Conservation (phyloP, 2,329 filamentous ascomycete species). For the Thermomyces lanuginosus region DNA sequence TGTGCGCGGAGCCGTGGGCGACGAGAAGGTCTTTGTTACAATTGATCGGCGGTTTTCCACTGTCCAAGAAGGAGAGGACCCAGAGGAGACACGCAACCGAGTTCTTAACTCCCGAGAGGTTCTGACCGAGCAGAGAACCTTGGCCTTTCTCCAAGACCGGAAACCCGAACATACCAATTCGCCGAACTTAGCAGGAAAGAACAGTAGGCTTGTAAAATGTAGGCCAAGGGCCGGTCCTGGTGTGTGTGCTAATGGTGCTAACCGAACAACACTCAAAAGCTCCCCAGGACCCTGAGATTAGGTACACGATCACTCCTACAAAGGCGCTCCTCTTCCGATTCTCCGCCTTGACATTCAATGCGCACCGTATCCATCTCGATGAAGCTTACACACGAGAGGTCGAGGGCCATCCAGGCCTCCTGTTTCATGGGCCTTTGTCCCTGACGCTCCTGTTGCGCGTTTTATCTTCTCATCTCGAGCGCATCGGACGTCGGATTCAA, state of each 20-base stretch:
- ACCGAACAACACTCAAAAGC: constrained; percentile 19
- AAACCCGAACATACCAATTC: constrained; percentile 18
- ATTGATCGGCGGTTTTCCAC: constrained; percentile 38
- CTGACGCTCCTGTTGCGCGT: constrained; percentile 60
- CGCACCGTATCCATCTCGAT: constrained; percentile 80
- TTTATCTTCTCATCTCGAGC: constrained; percentile 39
- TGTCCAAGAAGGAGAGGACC: constrained; percentile 21
- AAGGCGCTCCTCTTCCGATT: constrained; percentile 69
- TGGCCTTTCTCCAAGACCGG: constrained; percentile 47
- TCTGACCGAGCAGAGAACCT: constrained; percentile 42
- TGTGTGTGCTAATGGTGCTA: constrained; percentile 8
- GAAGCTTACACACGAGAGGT: constrained; percentile 48
- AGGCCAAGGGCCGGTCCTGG: constrained; percentile 10
- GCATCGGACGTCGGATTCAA: constrained; percentile 26
- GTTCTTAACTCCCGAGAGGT: constrained; percentile 30
- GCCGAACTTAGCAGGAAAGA: constrained; percentile 13
- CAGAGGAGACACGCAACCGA: constrained; percentile 20
- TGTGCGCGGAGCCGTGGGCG: constrained; percentile 35
- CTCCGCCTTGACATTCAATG: constrained; percentile 81
- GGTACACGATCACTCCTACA: constrained; percentile 48
- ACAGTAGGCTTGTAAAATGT: constrained; percentile 21
- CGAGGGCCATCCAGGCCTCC: constrained; percentile 57
- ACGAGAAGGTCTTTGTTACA: constrained; percentile 44
- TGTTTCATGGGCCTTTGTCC: constrained; percentile 77
- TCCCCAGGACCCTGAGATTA: constrained; percentile 36